Evolutionary conservation across 2,329 filamentous ascomycete genomes (phyloP).

Genomic region (Shiraia bambusicola): DNA sequence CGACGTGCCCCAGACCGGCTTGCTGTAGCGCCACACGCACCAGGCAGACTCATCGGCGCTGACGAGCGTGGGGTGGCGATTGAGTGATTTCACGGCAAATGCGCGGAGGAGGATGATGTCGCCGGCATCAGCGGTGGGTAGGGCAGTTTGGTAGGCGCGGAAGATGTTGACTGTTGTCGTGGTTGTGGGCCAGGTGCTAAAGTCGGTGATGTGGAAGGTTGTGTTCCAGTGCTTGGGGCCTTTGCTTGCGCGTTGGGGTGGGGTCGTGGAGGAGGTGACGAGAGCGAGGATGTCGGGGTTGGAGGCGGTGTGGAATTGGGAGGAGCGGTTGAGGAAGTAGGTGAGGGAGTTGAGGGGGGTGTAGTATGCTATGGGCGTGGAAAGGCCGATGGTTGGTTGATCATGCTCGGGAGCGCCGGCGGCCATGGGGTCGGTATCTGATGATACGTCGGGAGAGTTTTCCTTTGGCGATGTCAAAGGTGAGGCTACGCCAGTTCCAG

Average conservation of each 20-base stretch:
- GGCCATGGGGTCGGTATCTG: constrained; percentile 8
- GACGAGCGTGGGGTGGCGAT: constrained; percentile 38
- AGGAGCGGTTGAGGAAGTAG: constrained; percentile 45
- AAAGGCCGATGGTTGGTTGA: constrained; percentile 40
- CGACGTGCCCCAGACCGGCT: constrained; percentile 26
- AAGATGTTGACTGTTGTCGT: constrained; percentile 45
- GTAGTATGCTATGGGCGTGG: constrained; percentile 49
- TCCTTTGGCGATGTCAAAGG: constrained; percentile 8
- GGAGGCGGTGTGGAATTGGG: constrained; percentile 35
- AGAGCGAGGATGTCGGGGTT: constrained; percentile 50
- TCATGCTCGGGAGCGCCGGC: neutral
- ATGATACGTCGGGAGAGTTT: constrained; percentile 18
- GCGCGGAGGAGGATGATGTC: constrained; percentile 49
- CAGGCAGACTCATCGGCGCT: constrained; percentile 49
- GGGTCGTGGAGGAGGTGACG: constrained; percentile 38
- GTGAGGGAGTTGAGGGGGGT: constrained; percentile 45
- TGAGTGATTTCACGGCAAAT: constrained; percentile 47
- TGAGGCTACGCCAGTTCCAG: constrained; percentile 11
- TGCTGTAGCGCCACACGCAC: constrained; percentile 50
- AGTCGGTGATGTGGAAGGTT: constrained; percentile 45
- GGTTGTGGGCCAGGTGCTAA: constrained; percentile 26
- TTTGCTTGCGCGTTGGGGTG: constrained; percentile 41
- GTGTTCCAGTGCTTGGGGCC: constrained; percentile 50
- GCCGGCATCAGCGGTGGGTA: constrained; percentile 46
- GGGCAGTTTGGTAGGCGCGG: constrained; percentile 45